A percentile compares a stretch with the other conserved stretches of the same genome.
Evolutionary conservation across 768 basidiomycete genomes (phyloP).

Genomic region (Suillus hirtellus): DNA sequence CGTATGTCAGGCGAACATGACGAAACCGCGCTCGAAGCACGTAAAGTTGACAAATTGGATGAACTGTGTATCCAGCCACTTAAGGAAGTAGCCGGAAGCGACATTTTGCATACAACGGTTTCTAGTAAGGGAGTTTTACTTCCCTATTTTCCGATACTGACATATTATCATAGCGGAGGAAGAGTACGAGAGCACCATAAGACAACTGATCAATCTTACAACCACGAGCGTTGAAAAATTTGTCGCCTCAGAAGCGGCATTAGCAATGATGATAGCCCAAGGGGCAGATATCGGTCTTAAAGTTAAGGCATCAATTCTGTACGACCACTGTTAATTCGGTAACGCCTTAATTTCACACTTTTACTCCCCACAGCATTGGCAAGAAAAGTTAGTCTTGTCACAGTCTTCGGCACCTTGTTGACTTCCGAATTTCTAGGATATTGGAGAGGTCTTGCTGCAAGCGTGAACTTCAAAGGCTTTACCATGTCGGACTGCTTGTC

Average conservation of each 20-base stretch:
- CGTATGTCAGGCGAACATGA: no score
- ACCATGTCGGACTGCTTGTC: constrained; percentile 15
- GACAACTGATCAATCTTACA: constrained; percentile 9
- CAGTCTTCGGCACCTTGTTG: not conserved
- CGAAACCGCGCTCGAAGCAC: no score
- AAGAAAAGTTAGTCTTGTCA: constrained; percentile 12
- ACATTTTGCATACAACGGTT: constrained; percentile 9
- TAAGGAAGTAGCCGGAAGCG: constrained; percentile 1
- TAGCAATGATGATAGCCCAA: constrained; percentile 12
- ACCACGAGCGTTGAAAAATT: constrained; percentile 10
- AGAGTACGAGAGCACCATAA: constrained; percentile 8
- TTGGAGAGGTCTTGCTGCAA: constrained; percentile 18
- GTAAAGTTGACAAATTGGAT: not conserved
- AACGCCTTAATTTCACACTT: not conserved
- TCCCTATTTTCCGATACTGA: not conserved
- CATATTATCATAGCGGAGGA: not conserved
- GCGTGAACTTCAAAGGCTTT: constrained; percentile 13
- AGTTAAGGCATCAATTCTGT: constrained; percentile 10
- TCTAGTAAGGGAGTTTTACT: constrained; percentile 6
- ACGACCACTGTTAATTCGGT: not conserved
- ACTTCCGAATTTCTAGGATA: constrained; percentile 15
- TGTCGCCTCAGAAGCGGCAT: constrained; percentile 11
- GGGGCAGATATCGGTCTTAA: constrained; percentile 3
- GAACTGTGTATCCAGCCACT: constrained; percentile 10
- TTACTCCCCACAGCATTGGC: constrained; percentile 2